Base-by-base conservation (phyloP, 768 basidiomycete species). In the Serendipita vermifera region DNA sequence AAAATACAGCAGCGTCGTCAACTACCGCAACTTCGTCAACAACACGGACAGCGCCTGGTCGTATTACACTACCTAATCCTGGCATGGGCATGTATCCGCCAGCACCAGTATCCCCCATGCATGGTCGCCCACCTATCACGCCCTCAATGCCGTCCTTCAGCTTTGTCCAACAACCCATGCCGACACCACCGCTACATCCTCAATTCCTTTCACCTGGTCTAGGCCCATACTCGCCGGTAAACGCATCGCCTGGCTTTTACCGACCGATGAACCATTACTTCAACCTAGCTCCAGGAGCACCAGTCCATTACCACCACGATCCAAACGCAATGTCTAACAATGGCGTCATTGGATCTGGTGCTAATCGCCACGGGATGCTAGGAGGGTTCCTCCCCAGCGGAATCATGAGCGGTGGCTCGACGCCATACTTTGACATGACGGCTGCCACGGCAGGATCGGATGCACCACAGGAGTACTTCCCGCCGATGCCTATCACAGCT, bases 71-170 rank as follows among this genome's bases (percentile, higher is more conserved):
- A 17, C 39, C 29, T 29, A 22, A 15, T 20, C 20, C 39, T 15
- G 32, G 33, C 7, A 5, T 55, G 5, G 33, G 35, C 33, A 33
- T 13, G 35, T 39, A 20, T 24, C 38, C 33, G 9, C 54, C 26
- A 15, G 17, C 38, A 6, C 54, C 22, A 17, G 31, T 35, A 22
- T 55, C 54, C 15, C 46, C 46, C 22, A 51, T 51, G n/a, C 79
- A 82, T 60, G 85, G 87, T 0, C 71, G 91, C n/a, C 87, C 87
- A 13, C 85, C 88, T 1, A 90, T 96, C 64, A 96, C 93, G n/a
- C 92, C 93, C 0, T 87, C 85, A 59, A 97, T 98, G 93, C 94
- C 94, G 1, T 82, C 89, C 3, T 98, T 96, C 70, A 83, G 81
- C 11, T 93, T 96, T 68, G 73, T 84, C 33, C 75, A 79, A 15